A percentile compares a stretch with the other conserved stretches of the same genome.
These are phyloP conservation scores for Cubamyces sp. DNA, from an alignment of 768 basidiomycete species.

Conservation along the genomic window DNA sequence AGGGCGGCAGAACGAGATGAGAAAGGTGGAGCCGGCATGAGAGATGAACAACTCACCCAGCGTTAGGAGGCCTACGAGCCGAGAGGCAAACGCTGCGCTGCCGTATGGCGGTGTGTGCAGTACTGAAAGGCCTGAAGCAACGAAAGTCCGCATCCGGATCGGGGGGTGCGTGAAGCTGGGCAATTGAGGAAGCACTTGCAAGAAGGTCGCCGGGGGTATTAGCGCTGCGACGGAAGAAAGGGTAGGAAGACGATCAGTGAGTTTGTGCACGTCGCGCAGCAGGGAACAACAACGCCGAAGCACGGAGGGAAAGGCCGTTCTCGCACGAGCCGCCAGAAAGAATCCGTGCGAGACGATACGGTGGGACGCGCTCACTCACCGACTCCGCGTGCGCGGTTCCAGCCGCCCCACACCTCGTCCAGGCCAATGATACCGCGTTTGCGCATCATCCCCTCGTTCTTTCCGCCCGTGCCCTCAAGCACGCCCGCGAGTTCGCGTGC, in stretches of 20 bases:
- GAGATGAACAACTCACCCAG: constrained; percentile 33
- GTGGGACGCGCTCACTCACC: constrained; percentile 51
- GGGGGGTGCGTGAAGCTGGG: constrained; percentile 65
- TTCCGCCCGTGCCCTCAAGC: constrained; percentile 51
- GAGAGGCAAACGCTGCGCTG: constrained; percentile 65
- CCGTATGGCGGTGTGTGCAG: constrained; percentile 84
- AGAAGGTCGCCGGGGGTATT: constrained; percentile 85
- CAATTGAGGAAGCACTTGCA: constrained; percentile 74
- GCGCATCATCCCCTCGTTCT: constrained; percentile 67
- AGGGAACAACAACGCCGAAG: not conserved
- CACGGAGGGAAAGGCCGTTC: not conserved
- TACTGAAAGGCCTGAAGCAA: constrained; percentile 71
- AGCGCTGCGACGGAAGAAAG: constrained; percentile 57
- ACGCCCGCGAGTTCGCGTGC: constrained; percentile 81
- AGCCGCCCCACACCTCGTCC: constrained; percentile 94
- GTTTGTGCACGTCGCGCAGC: not conserved
- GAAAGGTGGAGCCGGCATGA: not conserved
- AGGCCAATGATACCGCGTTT: constrained; percentile 80
- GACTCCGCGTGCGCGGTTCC: constrained; percentile 93
- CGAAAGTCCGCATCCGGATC: constrained; percentile 68
- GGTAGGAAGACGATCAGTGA: not conserved
- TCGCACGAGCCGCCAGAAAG: not conserved
- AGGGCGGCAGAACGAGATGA: not conserved
- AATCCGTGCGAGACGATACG: not conserved
- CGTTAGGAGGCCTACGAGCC: constrained; percentile 60